Percentiles rank a stretch among this genome's conserved stretches.
phyloP scores from a whole-genome alignment of 306 rosid genomes.

The Urtica urens region DNA sequence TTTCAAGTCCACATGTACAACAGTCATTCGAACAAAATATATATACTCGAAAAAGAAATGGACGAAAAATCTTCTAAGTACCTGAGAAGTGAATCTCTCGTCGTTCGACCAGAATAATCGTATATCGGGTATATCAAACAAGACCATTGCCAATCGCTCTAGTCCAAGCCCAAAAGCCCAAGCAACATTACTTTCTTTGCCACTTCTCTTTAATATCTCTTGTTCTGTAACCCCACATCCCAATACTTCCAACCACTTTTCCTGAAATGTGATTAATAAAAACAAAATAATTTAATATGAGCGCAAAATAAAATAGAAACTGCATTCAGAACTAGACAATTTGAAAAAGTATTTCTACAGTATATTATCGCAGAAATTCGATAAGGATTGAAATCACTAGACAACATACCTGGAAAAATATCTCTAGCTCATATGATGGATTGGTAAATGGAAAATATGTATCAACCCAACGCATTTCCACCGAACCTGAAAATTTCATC shows the following conservation, averaged over 20 bases:
- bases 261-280: constrained; percentile 51
- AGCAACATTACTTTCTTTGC: constrained; percentile 65
- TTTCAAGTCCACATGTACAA: constrained; percentile 6
- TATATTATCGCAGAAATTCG: no score
- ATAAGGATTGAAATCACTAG: not conserved
- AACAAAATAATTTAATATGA: not conserved
- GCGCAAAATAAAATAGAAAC: not conserved
- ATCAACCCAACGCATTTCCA: constrained; percentile 98
- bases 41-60: not conserved
- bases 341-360: not conserved
- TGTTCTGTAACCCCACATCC: constrained; percentile 98
- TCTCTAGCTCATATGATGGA: constrained; percentile 96
- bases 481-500: constrained; percentile 53
- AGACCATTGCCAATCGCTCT: constrained; percentile 97
- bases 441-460: constrained; percentile 89
- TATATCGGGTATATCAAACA: constrained; percentile 93
- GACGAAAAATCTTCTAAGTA: constrained; percentile 21
- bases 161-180: constrained; percentile 99
- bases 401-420: constrained; percentile 63
- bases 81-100: constrained; percentile 95
- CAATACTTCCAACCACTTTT: constrained; percentile 89
- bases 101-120: constrained; percentile 92
- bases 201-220: constrained; percentile 78
- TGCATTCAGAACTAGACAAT: not conserved
- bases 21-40: not conserved